Evolutionary conservation across 2,329 filamentous ascomycete species (phyloP).

Genomic region (Diaporthe eres): DNA sequence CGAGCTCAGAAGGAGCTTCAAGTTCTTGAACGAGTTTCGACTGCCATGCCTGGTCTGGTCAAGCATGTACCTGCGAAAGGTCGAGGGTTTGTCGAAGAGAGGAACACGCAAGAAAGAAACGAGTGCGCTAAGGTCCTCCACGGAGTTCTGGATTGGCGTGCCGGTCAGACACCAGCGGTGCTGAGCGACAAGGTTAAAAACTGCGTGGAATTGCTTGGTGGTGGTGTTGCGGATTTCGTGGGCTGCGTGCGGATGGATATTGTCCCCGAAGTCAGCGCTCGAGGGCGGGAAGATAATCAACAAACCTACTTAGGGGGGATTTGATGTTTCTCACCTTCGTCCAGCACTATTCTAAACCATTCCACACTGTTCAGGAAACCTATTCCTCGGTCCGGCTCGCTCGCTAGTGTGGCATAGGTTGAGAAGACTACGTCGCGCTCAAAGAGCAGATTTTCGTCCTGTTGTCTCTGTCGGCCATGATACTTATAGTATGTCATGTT

Average conservation of each 20-base stretch:
- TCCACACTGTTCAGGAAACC: constrained; percentile 51
- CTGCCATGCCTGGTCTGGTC: constrained; percentile 53
- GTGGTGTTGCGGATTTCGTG: constrained; percentile 64
- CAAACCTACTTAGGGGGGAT: too few species aligned
- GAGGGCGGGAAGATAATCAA: too few species aligned
- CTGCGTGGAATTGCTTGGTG: constrained; percentile 60
- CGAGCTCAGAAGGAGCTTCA: constrained; percentile 53
- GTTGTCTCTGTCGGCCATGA: constrained; percentile 31
- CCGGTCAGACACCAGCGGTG: constrained; percentile 68
- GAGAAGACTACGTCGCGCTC: constrained; percentile 60
- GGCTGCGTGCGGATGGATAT: constrained; percentile 50
- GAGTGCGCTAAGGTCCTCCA: constrained; percentile 66
- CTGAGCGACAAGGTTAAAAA: constrained; percentile 56
- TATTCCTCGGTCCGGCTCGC: constrained; percentile 50
- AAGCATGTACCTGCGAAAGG: constrained; percentile 61
- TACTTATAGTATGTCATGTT: neutral
- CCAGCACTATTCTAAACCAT: constrained; percentile 60
- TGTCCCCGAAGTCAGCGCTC: neutral
- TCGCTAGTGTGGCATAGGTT: constrained; percentile 61
- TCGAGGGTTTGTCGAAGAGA: constrained; percentile 56
- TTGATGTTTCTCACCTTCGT: constrained; percentile 56
- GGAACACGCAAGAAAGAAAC: constrained; percentile 62
- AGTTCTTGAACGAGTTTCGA: constrained; percentile 47
- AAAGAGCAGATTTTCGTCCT: constrained; percentile 47
- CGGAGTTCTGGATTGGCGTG: constrained; percentile 67